These are phyloP conservation scores for Venturia nashicola DNA, from an alignment of 2,329 filamentous ascomycete species.

Conservation along the genomic window DNA sequence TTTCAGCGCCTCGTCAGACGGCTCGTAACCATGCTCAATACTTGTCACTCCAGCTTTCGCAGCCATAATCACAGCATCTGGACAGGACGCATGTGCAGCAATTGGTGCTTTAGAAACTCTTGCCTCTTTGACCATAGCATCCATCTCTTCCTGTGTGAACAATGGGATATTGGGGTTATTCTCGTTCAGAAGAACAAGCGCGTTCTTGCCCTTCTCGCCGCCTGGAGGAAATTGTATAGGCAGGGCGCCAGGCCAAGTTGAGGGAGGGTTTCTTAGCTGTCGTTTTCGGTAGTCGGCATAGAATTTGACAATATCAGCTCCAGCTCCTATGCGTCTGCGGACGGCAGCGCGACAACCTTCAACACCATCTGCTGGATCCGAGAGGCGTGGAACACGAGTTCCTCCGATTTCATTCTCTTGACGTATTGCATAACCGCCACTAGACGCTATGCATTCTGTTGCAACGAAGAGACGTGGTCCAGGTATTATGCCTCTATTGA, in stretches of 20 bases:
- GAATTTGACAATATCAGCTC: conserved; percentile 22
- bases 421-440: conserved; percentile 37
- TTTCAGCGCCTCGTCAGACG: conserved; percentile 25
- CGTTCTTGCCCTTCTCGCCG: neutral
- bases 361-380: conserved; percentile 36
- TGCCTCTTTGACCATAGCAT: conserved; percentile 20
- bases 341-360: conserved; percentile 27
- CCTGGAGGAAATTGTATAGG: conserved; percentile 5
- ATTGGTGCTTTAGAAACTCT: conserved; percentile 16
- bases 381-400: conserved; percentile 24
- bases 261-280: conserved; percentile 16
- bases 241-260: conserved; percentile 16
- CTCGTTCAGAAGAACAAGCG: neutral
- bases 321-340: conserved; percentile 19
- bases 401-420: conserved; percentile 30
- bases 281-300: conserved; percentile 22
- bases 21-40: conserved; percentile 19
- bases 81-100: conserved; percentile 18
- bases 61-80: conserved; percentile 20
- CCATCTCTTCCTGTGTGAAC: conserved; percentile 15
- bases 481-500: conserved; percentile 41
- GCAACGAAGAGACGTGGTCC: conserved; percentile 45
- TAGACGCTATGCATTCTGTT: conserved; percentile 38
- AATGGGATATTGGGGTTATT: conserved; percentile 11
- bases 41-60: conserved; percentile 21